Evolutionary conservation across 371 early-diverging fungal genomes (phyloP).

Genomic region (Thermomucor indicae-seudaticae): DNA sequence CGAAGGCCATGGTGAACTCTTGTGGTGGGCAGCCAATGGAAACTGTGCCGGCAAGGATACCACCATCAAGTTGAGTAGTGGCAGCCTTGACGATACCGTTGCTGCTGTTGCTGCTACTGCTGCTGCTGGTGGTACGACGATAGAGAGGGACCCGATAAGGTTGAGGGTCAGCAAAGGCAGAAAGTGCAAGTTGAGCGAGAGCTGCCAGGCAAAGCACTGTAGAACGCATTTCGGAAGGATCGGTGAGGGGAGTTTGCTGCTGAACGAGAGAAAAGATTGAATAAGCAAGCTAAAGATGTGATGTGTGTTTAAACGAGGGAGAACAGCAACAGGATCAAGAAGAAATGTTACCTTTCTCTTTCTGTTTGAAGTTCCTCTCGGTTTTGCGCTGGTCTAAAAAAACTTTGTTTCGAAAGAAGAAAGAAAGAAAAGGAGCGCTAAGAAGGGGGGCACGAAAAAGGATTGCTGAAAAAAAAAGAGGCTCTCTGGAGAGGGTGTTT

Average conservation of each 20-base stretch:
- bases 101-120: too few relatives aligned
- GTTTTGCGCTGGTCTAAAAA: constrained; percentile 2
- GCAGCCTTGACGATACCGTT: constrained; percentile 36
- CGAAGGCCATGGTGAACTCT: constrained; percentile 45
- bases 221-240: constrained; percentile 27
- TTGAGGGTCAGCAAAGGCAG: constrained; percentile 27
- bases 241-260: neutral
- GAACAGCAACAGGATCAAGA: neutral
- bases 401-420: constrained; percentile 2
- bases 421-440: constrained; percentile 15
- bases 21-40: constrained; percentile 42
- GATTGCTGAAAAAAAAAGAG: neutral
- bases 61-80: constrained; percentile 36
- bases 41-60: constrained; percentile 47
- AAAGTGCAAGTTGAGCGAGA: constrained; percentile 34
- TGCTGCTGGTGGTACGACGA: constrained; percentile 30
- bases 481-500: neutral
- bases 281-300: too few relatives aligned
- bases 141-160: constrained; percentile 39
- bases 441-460: constrained; percentile 2
- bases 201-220: constrained; percentile 38
- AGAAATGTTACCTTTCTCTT: neutral
- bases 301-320: neutral
- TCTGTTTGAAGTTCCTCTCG: constrained; percentile 1
- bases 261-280: too few relatives aligned